Base-by-base conservation (phyloP, 805 yeast species). In the Barnettozyma vustinii region DNA sequence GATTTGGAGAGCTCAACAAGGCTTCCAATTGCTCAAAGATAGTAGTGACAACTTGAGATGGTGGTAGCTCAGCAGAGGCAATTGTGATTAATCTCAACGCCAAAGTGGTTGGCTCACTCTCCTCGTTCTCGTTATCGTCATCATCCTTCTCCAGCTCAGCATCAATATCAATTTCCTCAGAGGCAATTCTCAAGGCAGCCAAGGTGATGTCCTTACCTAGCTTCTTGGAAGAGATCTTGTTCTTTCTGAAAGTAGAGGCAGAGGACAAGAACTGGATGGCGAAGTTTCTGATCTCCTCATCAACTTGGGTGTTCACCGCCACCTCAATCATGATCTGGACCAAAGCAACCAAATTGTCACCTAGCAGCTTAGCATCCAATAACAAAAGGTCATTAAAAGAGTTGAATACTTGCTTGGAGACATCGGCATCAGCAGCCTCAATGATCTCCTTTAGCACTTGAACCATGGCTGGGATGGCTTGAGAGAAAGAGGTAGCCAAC, bases 121-220 rank as follows among this genome's bases (percentile, higher is more conserved):
- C 98, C 70, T 90, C 97, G 63, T 88, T 90, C 67, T 90, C 97
- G 57, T 87, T 92, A 59, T 90, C 95, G 63, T 87, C 96, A 54
- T 85, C 91, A 60, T 86, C 92, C 52, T 79, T 83, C 54, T 81
- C 80, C 55, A 86, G 75, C 64, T 85, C 92, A 33, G 78, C 83
- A 47, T 80, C 87, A 41, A 80, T 84, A 56, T 86, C 94, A 48
- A 84, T 80, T 59, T 86, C 95, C 69, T 88, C 96, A 54, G 90
- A 76, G 21, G 94, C 84, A 54, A 92, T 81, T 57, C 79, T 76
- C 51, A 88, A 72, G 49, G 94, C 92, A 53, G 85, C 76, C 54
- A 79, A 66, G 40, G 94, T 81, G 58, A 94, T 77, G 48, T 77
- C 79, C 41, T 89, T 91, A 51, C 97, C 99, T 55, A 91, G 72